A percentile compares a stretch with the other conserved stretches of the same genome.
Conservation (phyloP, 1,284 basidiomycete genomes). For the Ganoderma lucidum region DNA sequence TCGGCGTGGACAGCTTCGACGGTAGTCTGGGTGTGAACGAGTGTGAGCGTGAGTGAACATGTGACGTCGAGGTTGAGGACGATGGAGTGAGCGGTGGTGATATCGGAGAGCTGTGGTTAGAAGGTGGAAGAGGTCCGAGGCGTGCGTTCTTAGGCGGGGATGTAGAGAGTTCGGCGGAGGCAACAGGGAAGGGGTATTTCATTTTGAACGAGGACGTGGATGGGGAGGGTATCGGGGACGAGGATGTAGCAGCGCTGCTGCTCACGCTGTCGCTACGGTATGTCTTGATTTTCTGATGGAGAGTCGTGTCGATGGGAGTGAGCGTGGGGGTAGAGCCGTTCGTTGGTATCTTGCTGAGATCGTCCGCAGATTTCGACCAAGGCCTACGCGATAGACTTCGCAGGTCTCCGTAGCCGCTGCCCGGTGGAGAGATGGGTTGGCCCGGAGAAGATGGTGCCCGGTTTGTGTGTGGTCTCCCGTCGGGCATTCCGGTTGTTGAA, state of each 20-base stretch:
- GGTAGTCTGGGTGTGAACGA: constrained; percentile 76
- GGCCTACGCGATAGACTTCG: constrained; percentile 70
- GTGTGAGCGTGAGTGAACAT: constrained; percentile 66
- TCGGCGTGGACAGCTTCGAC: constrained; percentile 66
- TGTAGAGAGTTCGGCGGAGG: constrained; percentile 37
- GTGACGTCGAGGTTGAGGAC: constrained; percentile 36
- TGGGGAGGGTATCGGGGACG: constrained; percentile 43
- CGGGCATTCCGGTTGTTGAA: constrained; percentile 56
- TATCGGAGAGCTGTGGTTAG: constrained; percentile 36
- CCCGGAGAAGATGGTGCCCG: constrained; percentile 49
- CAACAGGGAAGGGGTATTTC: constrained; percentile 56
- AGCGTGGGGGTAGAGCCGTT: constrained; percentile 45
- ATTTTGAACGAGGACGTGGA: constrained; percentile 36
- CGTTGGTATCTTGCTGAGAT: constrained; percentile 67
- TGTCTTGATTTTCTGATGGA: constrained; percentile 67
- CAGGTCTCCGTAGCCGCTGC: constrained; percentile 65
- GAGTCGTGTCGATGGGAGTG: constrained; percentile 54
- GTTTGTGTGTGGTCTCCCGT: constrained; percentile 37
- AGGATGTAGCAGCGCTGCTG: constrained; percentile 38
- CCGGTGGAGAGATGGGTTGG: constrained; percentile 40
- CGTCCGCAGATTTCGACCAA: constrained; percentile 83
- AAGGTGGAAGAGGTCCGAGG: constrained; percentile 32
- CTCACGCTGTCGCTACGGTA: constrained; percentile 50
- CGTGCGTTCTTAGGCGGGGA: constrained; percentile 39
- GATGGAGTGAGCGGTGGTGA: constrained; percentile 37